Base-by-base conservation (phyloP, 2,329 filamentous ascomycete genomes). In the Rutstroemia sp. region DNA sequence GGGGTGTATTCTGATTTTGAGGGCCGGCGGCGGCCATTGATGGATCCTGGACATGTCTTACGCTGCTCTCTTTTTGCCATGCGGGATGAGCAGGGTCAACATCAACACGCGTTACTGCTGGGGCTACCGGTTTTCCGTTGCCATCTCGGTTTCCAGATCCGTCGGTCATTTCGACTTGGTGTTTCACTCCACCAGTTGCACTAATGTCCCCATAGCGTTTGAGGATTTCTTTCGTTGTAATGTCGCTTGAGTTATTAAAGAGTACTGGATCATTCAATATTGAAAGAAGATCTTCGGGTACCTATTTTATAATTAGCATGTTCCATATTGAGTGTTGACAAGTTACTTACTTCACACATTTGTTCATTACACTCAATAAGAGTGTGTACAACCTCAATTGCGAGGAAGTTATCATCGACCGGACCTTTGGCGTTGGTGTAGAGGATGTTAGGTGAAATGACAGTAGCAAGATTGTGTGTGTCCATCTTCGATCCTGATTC, bases 401-500 rank as follows among this genome's bases (percentile, higher is more conserved):
- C 91, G 67, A 88, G 81, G 75, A 97, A 96, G 60, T 91, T 94
- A 64, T 96, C 91, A 66, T 95, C 92, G 61, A 91, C 82, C 6
- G 80, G 77, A 49, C 78, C 79, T 69, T 86, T 87, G 44, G 80
- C 74, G 63, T 77, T 78, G 62, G 86, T 88, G 65, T 88, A 92
- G 12, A 96, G 79, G 60, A 99, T 90, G 67, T 99, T 99, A 0
- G 94, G 94, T 5, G 92, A 92, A 71, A 99, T 96, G 61, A 99
- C 94, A 3, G 95, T 97, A 3, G 94, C 90, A 61, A 99, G 80
- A 68, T 99, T 99, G 75, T 95, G 91, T 53, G 95, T 88, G 70
- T 99, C 94, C 94, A 99, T 99, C 78, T 97, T 96, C 65, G 92
- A 96, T 25, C 94, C 94, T 21, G 88, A 88, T 70, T 99, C 94